A percentile compares a stretch with the other conserved stretches of the same genome.
Evolutionary conservation across 2,329 filamentous ascomycete species (phyloP).

Genomic region (Exophiala aquamarina): DNA sequence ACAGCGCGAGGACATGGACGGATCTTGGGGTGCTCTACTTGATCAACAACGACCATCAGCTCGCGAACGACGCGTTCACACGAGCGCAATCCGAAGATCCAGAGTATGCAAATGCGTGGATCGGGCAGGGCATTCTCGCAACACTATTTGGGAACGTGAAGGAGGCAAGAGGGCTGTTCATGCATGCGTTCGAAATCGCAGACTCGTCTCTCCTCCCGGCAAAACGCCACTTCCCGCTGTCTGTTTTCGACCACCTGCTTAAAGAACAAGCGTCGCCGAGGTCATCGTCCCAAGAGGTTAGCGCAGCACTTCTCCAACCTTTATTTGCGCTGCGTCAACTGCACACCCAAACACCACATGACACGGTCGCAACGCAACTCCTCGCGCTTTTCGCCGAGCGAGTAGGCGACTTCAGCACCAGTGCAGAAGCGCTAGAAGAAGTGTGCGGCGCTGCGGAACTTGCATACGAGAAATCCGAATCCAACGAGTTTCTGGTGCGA

Average conservation of each 20-base stretch:
- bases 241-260: constrained; percentile 79
- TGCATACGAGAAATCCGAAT: constrained; percentile 83
- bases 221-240: constrained; percentile 75
- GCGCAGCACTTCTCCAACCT: constrained; percentile 73
- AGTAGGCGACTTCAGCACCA: constrained; percentile 64
- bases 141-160: constrained; percentile 69
- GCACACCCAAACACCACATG: constrained; percentile 66
- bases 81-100: constrained; percentile 91
- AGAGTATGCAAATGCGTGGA: constrained; percentile 89
- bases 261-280: no score
- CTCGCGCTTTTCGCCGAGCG: constrained; percentile 80
- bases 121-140: constrained; percentile 87
- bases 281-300: constrained; percentile 42
- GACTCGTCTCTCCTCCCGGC: constrained; percentile 72
- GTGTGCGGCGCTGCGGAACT: constrained; percentile 72
- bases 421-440: constrained; percentile 63
- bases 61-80: constrained; percentile 90
- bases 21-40: constrained; percentile 87
- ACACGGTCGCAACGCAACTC: constrained; percentile 74
- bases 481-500: constrained; percentile 66
- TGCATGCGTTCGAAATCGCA: constrained; percentile 90
- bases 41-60: constrained; percentile 74
- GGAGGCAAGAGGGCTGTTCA: constrained; percentile 83
- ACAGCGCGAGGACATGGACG: constrained; percentile 81
- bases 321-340: constrained; percentile 87